phyloP scores from a whole-genome alignment of 1,284 basidiomycete genomes.

The Anthracocystis panici-leucophaei region DNA sequence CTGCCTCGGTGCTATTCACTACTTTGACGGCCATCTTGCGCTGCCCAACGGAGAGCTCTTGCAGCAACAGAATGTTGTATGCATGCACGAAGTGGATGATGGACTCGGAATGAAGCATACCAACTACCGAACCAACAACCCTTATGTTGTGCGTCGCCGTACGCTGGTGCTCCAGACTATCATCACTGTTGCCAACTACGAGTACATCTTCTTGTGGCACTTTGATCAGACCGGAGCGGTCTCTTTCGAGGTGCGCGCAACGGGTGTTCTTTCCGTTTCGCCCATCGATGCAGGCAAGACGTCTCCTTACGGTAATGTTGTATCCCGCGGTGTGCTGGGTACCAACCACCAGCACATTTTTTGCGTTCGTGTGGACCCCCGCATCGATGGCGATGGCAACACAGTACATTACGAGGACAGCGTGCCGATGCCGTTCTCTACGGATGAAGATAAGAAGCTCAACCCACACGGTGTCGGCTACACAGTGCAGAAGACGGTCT shows the following conservation, averaged over 20 bases:
- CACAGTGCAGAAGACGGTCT: constrained; percentile 65
- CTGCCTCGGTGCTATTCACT: constrained; percentile 70
- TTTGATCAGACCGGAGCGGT: constrained; percentile 82
- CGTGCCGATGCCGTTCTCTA: constrained; percentile 69
- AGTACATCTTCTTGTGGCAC: constrained; percentile 82
- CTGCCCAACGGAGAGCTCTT: constrained; percentile 60
- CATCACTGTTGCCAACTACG: constrained; percentile 88
- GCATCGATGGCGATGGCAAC: constrained; percentile 89
- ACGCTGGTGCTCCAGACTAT: constrained; percentile 87
- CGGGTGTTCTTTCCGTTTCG: constrained; percentile 76
- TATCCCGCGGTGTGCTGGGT: constrained; percentile 87
- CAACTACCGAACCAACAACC: constrained; percentile 82
- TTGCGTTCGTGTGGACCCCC: constrained; percentile 85
- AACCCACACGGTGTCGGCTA: constrained; percentile 69
- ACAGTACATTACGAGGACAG: constrained; percentile 73
- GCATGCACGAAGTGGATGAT: constrained; percentile 90
- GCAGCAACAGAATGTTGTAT: constrained; percentile 77
- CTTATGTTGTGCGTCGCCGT: constrained; percentile 81
- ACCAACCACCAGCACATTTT: constrained; percentile 91
- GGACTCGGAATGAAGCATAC: constrained; percentile 75
- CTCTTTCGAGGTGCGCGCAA: constrained; percentile 83
- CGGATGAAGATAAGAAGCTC: constrained; percentile 68
- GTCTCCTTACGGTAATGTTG: constrained; percentile 76
- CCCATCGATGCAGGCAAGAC: constrained; percentile 70
- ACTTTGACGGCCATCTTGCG: constrained; percentile 69